phyloP scores from a whole-genome alignment of 2,329 filamentous ascomycete species.

The Pseudogymnoascus pannorum region DNA sequence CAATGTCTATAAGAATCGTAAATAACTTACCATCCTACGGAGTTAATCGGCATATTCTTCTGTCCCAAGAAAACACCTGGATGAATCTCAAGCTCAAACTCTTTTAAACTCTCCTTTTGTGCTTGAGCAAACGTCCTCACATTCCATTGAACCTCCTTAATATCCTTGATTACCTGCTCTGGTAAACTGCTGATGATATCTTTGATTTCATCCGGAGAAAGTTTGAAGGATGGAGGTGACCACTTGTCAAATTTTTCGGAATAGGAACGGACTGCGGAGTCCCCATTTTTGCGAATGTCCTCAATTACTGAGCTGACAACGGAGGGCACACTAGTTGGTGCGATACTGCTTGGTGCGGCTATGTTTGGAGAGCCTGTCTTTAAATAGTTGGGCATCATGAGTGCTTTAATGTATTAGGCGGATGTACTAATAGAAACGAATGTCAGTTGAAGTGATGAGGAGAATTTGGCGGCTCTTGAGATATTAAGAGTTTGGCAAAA shows the following conservation, averaged over 20 bases:
- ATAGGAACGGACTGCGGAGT: slow-evolving; percentile 41
- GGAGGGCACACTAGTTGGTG: slow-evolving; percentile 24
- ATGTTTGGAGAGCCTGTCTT: neutral
- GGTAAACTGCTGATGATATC: slow-evolving; percentile 38
- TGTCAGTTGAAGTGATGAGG: neutral
- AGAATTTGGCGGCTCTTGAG: neutral
- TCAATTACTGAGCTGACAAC: slow-evolving; percentile 43
- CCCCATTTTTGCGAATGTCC: slow-evolving; percentile 39
- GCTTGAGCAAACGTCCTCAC: slow-evolving; percentile 42
- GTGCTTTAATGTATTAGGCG: neutral
- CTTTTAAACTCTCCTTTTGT: slow-evolving; percentile 37
- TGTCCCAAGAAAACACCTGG: slow-evolving; percentile 45
- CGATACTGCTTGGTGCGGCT: neutral
- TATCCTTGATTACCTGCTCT: slow-evolving; percentile 44
- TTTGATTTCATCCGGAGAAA: slow-evolving; percentile 39
- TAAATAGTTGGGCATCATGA: neutral
- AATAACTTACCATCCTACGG: slow-evolving; percentile 38
- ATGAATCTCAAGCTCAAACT: slow-evolving; percentile 44
- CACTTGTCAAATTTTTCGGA: slow-evolving; percentile 48
- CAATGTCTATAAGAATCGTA: too few relatives aligned
- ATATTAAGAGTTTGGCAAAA: neutral
- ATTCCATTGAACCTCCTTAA: slow-evolving; percentile 44
- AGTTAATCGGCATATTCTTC: slow-evolving; percentile 41
- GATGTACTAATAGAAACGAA: neutral
- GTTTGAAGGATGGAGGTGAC: slow-evolving; percentile 41